Conservation (phyloP, 208 protist genomes). For the Trypanosoma avium region DNA sequence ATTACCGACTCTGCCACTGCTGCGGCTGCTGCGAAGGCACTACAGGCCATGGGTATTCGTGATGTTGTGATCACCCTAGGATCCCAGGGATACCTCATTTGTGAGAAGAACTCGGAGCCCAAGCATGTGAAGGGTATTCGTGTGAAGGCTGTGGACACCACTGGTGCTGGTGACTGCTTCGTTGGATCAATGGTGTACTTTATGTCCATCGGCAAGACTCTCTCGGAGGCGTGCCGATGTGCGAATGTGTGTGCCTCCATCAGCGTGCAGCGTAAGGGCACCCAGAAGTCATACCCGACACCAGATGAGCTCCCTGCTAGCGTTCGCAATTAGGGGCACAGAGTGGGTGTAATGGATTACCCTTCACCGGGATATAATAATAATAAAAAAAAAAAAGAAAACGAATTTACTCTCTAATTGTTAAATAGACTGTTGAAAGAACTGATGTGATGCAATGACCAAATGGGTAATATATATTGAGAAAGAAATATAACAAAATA, state of each 20-base stretch:
- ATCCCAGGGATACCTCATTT: conserved; percentile 65
- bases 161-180: conserved; percentile 94
- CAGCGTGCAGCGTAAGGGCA: conserved; percentile 90
- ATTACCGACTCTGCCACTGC: conserved; percentile 64
- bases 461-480: neutral
- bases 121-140: conserved; percentile 46
- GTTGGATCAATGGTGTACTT: conserved; percentile 92
- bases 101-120: conserved; percentile 44
- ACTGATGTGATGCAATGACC: no score
- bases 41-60: conserved; percentile 67
- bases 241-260: conserved; percentile 84
- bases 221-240: conserved; percentile 71
- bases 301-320: conserved; percentile 59
- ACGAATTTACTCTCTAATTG: no score
- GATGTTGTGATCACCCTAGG: conserved; percentile 93
- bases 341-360: no score
- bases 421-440: no score
- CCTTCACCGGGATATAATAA: no score
- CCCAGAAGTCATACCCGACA: conserved; percentile 85
- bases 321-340: conserved; percentile 27
- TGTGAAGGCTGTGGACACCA: conserved; percentile 93
- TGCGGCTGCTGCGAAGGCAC: conserved; percentile 42
- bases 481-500: neutral
- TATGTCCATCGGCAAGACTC: conserved; percentile 60
- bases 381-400: no score